Base-by-base conservation (phyloP, 2,329 filamentous ascomycete genomes). In the Cladosporium sp. region DNA sequence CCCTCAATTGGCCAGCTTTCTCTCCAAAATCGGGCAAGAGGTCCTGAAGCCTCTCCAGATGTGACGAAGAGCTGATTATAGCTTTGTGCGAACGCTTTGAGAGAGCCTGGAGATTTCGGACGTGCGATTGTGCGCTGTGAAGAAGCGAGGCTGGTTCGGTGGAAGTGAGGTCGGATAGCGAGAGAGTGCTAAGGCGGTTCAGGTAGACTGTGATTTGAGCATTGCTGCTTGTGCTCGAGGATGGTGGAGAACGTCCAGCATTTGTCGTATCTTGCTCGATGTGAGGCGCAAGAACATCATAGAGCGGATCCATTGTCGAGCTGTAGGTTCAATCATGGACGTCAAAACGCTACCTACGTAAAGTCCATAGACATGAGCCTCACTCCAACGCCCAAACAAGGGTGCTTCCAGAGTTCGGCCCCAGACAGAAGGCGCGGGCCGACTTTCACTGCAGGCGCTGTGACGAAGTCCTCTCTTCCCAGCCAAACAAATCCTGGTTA, bases 61-160 rank as follows among this genome's bases (percentile, higher is more conserved):
- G 85, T 59, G 83, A 80, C 18, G 88, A 84, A 4, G 92, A 93
- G 47, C 84, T 78, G 60, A 96, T 90, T 57, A 97, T 84, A 15
- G 85, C 79, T 64, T 86, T 88, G 69, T 96, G 86, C 1, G 91
- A 96, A 59, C 88, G 87, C 61, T 95, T 95, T 7, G 91, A 92
- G 43, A 97, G 82, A 0, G 83, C 81, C 67, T 99, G 93, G 1
- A 97, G 79, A 1, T 89, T 88, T 36, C 95, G 81, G 13, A 92
- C 79, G 36, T 88, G 80, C 0, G 88, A 87, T 56, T 96, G 89
- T 3, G 87, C 85, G 50, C 84, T 79, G 62, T 96, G 89, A 0
- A 86, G 76, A n/a, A 97, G 80, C 1, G 83, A 83, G 54, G 89
- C 84, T 0, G 86, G 85, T 68, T 99, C 93, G 6, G 80, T 84